phyloP scores from a whole-genome alignment of 2,329 filamentous ascomycete genomes.

The Colletotrichum graminicola region DNA sequence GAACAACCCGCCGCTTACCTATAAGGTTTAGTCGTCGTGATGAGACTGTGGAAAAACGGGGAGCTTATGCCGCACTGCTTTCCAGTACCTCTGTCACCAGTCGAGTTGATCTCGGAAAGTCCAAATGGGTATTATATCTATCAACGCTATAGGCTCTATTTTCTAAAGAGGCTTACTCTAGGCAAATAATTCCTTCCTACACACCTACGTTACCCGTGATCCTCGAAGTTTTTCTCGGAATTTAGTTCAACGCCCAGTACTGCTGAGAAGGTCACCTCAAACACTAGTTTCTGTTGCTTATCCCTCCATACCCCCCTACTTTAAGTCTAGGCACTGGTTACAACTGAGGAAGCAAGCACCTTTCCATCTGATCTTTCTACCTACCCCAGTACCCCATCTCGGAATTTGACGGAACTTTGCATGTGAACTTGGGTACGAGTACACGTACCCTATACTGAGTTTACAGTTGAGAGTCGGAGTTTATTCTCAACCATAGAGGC shows the following conservation, averaged over 20 bases:
- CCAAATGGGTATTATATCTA: not conserved
- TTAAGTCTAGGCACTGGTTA: no score
- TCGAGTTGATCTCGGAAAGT: not conserved
- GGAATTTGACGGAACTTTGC: no score
- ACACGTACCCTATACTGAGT: no score
- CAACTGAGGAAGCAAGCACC: no score
- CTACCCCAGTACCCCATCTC: no score
- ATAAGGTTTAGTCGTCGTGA: not conserved
- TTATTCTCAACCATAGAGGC: no score
- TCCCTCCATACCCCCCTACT: not conserved
- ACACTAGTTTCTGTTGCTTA: not conserved
- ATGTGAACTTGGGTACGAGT: no score
- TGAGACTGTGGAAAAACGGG: not conserved
- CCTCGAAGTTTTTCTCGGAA: not conserved
- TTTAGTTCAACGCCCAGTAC: not conserved
- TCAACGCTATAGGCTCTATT: not conserved
- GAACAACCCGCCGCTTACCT: no score
- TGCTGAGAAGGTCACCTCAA: not conserved
- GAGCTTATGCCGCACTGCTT: not conserved
- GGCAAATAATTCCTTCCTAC: not conserved
- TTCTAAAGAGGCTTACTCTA: not conserved
- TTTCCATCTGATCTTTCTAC: no score
- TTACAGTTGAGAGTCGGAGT: no score
- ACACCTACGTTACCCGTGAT: not conserved
- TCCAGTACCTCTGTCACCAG: not conserved